Conservation (phyloP, 306 rosid genomes). For the Elaeagnus macrophylla region DNA sequence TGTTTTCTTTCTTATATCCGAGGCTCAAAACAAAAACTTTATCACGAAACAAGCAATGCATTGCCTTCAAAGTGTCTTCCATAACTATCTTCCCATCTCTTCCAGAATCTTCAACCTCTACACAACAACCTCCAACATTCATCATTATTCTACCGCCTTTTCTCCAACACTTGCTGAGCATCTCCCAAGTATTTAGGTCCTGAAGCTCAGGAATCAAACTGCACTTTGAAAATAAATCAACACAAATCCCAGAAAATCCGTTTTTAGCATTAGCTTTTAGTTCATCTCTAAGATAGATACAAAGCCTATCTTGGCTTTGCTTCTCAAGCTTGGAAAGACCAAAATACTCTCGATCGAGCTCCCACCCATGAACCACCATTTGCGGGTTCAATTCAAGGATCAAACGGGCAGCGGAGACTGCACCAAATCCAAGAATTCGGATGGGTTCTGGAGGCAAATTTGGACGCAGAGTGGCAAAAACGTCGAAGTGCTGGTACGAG, state of each 20-base stretch:
- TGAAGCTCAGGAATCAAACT: conserved; percentile 76
- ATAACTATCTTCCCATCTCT: conserved; percentile 55
- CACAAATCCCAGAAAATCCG: conserved; percentile 75
- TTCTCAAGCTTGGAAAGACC: conserved; percentile 46
- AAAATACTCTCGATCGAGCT: conserved; percentile 74
- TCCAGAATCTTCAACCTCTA: conserved; percentile 60
- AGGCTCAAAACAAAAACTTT: conserved; percentile 49
- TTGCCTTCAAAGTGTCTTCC: conserved; percentile 65
- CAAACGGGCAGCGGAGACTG: conserved; percentile 61
- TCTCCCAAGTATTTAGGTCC: conserved; percentile 54
- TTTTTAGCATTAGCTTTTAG: conserved; percentile 39
- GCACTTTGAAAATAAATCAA: conserved; percentile 61
- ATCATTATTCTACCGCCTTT: conserved; percentile 85
- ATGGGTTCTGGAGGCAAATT: conserved; percentile 65
- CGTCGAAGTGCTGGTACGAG: conserved; percentile 65
- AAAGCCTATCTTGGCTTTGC: conserved; percentile 35
- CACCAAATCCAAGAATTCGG: conserved; percentile 79
- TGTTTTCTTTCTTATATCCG: conserved; percentile 61
- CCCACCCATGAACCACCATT: conserved; percentile 67
- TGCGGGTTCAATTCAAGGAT: conserved; percentile 48
- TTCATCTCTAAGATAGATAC: conserved; percentile 54
- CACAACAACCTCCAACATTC: conserved; percentile 91
- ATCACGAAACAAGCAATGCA: conserved; percentile 40
- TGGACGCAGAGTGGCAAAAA: conserved; percentile 74
- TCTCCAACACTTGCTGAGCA: conserved; percentile 47